Base-by-base conservation (phyloP, 2,329 filamentous ascomycete genomes). In the Hysterium pulicare region DNA sequence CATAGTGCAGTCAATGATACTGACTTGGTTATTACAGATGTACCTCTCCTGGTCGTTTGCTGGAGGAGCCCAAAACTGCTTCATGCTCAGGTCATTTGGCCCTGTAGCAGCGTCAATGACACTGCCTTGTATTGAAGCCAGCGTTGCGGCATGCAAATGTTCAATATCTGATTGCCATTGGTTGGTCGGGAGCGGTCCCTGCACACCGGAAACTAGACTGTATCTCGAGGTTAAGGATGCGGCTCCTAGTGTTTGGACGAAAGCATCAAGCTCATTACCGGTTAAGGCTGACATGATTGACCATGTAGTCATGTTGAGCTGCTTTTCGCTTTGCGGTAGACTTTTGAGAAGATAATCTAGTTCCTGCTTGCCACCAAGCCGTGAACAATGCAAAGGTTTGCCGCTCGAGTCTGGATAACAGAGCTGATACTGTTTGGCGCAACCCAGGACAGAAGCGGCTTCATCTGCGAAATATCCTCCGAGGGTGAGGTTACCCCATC, bases 101-200 rank as follows among this genome's bases (percentile, higher is more conserved):
- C 46, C 44, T 1, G 21, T 41, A 1, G 46, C 46, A 4, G 6
- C 7, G 2, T 39, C 38, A 26, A 48, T 35, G 2, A 31, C 13
- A n/a, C 9, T 31, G 6, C 22, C 13, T 31, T 55, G 51, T 8
- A 51, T n/a, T 5, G 24, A 38, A 10, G 51, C 50, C 7, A 55
- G 24, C 8, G 40, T 33, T 16, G 33, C 37, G 21, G 34, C 40
- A 33, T 45, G 19, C 41, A 37, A 47, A 21, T 50, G 34, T 20
- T 47, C 43, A 4, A 47, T 37, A n/a, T 55, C 51, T 5, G 44
- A 19, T 31, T 53, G 41, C 51, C 51, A 55, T 38, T 55, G 51
- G 28, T 53, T 51, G 15, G 20, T 16, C 21, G 50, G 48, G 11
- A 55, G 36, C 5, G 40, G 35, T 6, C 37, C 42, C 20, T 51